phyloP scores from a whole-genome alignment of 2,329 filamentous ascomycete genomes.

The Phaeosphaeriaceae sp. region DNA sequence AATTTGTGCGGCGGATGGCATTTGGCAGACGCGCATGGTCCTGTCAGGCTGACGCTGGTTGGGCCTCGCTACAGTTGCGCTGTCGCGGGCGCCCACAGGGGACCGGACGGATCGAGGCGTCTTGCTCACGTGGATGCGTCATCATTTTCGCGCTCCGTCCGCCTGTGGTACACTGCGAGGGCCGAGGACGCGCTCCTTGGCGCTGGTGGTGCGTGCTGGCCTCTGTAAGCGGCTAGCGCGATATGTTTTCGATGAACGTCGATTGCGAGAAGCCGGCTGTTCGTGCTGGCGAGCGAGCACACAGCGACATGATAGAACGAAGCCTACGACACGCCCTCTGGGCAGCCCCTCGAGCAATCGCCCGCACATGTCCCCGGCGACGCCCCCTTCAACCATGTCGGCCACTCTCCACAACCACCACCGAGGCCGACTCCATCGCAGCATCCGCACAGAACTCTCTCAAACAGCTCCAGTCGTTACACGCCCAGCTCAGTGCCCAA shows the following conservation, averaged over 20 bases:
- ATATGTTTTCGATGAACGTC: background rate
- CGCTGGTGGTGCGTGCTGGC: background rate
- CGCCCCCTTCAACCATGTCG: slow-evolving; percentile 9
- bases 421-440: slow-evolving; percentile 41
- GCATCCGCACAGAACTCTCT: slow-evolving; percentile 38
- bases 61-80: no score
- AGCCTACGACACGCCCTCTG: background rate
- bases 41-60: background rate
- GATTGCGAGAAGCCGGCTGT: no score
- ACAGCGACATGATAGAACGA: background rate
- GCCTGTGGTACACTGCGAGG: no score
- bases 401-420: slow-evolving; percentile 25
- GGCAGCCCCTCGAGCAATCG: slow-evolving; percentile 1
- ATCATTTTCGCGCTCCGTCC: background rate
- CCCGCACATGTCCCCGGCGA: slow-evolving; percentile 30
- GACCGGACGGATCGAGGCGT: background rate
- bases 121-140: background rate
- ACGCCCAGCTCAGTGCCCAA: slow-evolving; percentile 43
- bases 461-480: slow-evolving; percentile 39
- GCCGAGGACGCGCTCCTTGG: no score
- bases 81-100: no score
- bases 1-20: background rate
- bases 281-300: background rate
- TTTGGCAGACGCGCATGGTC: background rate
- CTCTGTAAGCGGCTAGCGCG: background rate